These are phyloP conservation scores for Cordyceps fumosorosea DNA, from an alignment of 2,329 filamentous ascomycete genomes.

Conservation along the genomic window DNA sequence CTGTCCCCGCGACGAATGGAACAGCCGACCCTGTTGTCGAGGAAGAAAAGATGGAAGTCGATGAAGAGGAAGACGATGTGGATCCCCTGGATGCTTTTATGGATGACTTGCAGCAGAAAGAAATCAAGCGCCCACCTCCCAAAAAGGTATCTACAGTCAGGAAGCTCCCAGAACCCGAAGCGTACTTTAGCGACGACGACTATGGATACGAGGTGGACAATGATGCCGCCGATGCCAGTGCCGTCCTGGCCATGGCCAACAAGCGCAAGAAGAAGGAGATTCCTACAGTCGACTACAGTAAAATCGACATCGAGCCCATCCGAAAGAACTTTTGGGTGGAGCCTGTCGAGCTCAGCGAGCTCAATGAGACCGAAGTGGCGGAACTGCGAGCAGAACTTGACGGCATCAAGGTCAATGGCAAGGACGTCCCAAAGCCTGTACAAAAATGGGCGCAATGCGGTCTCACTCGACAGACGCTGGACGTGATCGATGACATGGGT, in stretches of 20 bases:
- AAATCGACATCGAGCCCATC: slow-evolving; percentile 77
- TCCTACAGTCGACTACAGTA: slow-evolving; percentile 78
- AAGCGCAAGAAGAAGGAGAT: slow-evolving; percentile 93
- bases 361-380: slow-evolving; percentile 78
- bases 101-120: slow-evolving; percentile 58
- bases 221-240: slow-evolving; percentile 34
- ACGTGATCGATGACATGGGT: slow-evolving; percentile 73
- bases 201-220: slow-evolving; percentile 46
- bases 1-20: slow-evolving; percentile 15
- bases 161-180: slow-evolving; percentile 63
- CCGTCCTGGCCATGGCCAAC: slow-evolving; percentile 47
- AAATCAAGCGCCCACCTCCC: slow-evolving; percentile 34
- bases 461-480: slow-evolving; percentile 76
- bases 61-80: slow-evolving; percentile 57
- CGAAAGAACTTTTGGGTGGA: slow-evolving; percentile 95
- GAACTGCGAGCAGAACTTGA: slow-evolving; percentile 82
- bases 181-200: slow-evolving; percentile 86
- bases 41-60: slow-evolving; percentile 50
- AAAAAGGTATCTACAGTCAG: slow-evolving; percentile 29
- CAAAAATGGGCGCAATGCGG: slow-evolving; percentile 97
- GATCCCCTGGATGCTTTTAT: slow-evolving; percentile 98
- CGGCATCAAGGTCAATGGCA: slow-evolving; percentile 87
- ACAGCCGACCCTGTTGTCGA: slow-evolving; percentile 15
- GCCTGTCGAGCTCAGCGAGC: slow-evolving; percentile 71
- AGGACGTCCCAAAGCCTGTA: slow-evolving; percentile 86